A percentile compares a stretch with the other conserved stretches of the same genome.
These are phyloP conservation scores for Anaeramoeba flamelloides DNA, from an alignment of 78 protist genomes.

Conservation along the genomic window DNA sequence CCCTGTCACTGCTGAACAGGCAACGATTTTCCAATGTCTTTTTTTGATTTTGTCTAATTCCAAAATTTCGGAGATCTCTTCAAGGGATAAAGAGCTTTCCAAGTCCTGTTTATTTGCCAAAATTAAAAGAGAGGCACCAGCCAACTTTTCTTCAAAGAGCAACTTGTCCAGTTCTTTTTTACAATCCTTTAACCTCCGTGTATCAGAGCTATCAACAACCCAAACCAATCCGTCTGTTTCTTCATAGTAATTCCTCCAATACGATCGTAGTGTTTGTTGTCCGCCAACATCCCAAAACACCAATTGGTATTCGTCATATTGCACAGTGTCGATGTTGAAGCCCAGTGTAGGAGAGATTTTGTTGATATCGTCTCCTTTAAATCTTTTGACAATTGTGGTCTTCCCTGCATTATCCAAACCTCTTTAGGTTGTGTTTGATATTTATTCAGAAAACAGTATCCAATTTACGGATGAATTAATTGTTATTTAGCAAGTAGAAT, in stretches of 20 bases:
- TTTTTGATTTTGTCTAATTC: conserved; percentile 33
- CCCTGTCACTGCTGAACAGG: conserved; percentile 80
- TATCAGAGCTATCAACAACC: conserved; percentile 87
- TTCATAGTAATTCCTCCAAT: conserved; percentile 94
- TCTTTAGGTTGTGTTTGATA: conserved; percentile 10
- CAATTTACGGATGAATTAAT: conserved; percentile 8
- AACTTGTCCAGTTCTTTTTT: conserved; percentile 40
- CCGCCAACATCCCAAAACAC: conserved; percentile 99
- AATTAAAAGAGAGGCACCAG: conserved; percentile 87
- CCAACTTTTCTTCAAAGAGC: conserved; percentile 64
- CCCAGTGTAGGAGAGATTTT: conserved; percentile 87
- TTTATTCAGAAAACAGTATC: neutral
- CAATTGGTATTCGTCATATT: conserved; percentile 54
- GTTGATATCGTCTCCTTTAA: conserved; percentile 73
- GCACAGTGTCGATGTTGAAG: conserved; percentile 76
- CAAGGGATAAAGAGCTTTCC: conserved; percentile 45
- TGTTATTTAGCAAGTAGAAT: too few species aligned
- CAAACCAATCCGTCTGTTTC: conserved; percentile 89
- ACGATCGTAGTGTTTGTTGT: conserved; percentile 85
- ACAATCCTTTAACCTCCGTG: conserved; percentile 65
- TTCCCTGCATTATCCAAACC: conserved; percentile 97
- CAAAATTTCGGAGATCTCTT: conserved; percentile 46
- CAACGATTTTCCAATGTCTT: conserved; percentile 56
- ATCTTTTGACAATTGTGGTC: conserved; percentile 78
- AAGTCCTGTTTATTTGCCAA: conserved; percentile 95